Percentiles rank a stretch among this genome's conserved stretches.
Evolutionary conservation across 2,329 filamentous ascomycete genomes (phyloP).

Genomic region (Bretziella fagacearum): DNA sequence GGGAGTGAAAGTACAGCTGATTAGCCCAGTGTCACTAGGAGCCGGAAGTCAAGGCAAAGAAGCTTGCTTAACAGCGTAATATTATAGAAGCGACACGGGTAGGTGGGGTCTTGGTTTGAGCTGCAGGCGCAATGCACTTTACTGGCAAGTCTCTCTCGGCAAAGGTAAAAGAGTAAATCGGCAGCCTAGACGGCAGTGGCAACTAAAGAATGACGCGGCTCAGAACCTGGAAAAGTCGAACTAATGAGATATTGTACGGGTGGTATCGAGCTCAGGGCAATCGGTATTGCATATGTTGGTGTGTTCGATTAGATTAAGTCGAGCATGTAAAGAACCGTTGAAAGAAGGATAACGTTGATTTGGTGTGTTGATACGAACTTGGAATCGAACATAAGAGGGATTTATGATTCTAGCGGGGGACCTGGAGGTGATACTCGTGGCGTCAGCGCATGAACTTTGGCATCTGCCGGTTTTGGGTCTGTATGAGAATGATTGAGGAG

Average conservation of each 20-base stretch:
- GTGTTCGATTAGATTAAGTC: too few species aligned
- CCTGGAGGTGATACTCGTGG: background rate
- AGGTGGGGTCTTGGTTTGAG: background rate
- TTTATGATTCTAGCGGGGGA: background rate
- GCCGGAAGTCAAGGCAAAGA: background rate
- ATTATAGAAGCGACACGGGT: background rate
- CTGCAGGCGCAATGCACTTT: constrained; percentile 5
- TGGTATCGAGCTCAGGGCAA: background rate
- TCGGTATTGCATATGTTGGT: background rate
- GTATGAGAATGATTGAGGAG: constrained; percentile 8
- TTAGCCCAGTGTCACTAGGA: background rate
- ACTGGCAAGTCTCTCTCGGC: background rate
- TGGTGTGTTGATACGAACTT: too few species aligned
- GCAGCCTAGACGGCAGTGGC: background rate
- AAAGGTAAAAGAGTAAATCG: background rate
- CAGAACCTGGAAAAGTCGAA: background rate
- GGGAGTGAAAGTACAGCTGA: background rate
- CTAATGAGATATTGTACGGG: background rate
- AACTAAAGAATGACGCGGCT: background rate
- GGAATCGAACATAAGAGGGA: too few species aligned
- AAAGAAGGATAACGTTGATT: too few species aligned
- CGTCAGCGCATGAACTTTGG: constrained; percentile 11
- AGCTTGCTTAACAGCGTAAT: background rate
- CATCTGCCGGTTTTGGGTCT: constrained; percentile 8
- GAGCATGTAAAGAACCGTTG: too few species aligned